These are phyloP conservation scores for Salix exigua DNA, from an alignment of 345 rosid species.

Conservation along the genomic window DNA sequence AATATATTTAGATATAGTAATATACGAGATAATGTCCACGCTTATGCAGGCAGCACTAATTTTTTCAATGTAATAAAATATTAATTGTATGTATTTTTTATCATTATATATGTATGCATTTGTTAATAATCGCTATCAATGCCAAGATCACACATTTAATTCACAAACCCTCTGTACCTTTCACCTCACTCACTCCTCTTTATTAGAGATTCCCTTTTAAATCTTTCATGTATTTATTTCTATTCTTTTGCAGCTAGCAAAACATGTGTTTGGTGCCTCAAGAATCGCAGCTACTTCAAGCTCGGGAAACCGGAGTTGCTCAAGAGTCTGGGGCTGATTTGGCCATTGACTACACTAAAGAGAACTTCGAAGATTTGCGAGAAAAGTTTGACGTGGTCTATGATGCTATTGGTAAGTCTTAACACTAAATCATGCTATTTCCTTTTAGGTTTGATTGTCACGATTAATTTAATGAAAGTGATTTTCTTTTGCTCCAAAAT, in stretches of 20 bases:
- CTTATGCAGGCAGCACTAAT: no score
- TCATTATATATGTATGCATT: no score
- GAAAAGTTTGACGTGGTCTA: slow-evolving; percentile 78
- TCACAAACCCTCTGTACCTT: no score
- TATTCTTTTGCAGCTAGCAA: slow-evolving; percentile 55
- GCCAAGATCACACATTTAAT: no score
- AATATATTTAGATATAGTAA: no score
- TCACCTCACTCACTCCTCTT: no score
- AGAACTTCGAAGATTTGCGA: slow-evolving; percentile 69
- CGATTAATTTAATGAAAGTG: background rate
- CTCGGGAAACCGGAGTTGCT: slow-evolving; percentile 65
- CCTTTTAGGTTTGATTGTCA: no score
- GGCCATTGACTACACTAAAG: slow-evolving; percentile 85
- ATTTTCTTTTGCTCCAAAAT: background rate
- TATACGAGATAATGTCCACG: no score
- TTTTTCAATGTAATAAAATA: no score
- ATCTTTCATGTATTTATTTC: slow-evolving; percentile 6
- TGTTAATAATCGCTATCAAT: no score
- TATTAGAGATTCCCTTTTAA: background rate
- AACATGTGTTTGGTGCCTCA: slow-evolving; percentile 84
- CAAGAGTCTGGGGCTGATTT: slow-evolving; percentile 79
- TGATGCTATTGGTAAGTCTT: slow-evolving; percentile 75
- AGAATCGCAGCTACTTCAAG: slow-evolving; percentile 85
- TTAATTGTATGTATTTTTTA: no score
- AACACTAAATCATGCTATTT: background rate